Conservation (phyloP, 352 stramenopile species). For the Phytophthora rubi region DNA sequence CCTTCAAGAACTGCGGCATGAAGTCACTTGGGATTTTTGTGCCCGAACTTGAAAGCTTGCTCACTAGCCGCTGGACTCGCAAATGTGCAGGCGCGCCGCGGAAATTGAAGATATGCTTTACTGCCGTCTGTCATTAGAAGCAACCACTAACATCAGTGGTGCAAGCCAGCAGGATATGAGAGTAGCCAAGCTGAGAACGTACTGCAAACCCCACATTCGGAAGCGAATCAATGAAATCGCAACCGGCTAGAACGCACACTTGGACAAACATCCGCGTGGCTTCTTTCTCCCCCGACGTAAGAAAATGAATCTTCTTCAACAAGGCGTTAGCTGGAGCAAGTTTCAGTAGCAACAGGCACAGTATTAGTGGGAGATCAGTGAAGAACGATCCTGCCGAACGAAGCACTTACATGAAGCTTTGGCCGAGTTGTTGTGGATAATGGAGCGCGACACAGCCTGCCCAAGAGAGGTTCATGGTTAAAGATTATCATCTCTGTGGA, state of each 20-base stretch:
- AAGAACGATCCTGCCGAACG: background rate
- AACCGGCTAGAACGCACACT: conserved; percentile 73
- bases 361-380: background rate
- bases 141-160: background rate
- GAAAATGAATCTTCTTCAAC: conserved; percentile 65
- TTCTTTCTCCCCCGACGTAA: conserved; percentile 65
- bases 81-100: conserved; percentile 60
- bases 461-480: background rate
- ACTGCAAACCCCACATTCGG: conserved; percentile 81
- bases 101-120: conserved; percentile 81
- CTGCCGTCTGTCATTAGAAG: conserved; percentile 50
- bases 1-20: conserved; percentile 57
- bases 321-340: conserved; percentile 50
- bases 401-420: conserved; percentile 39
- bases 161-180: background rate
- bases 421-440: conserved; percentile 53
- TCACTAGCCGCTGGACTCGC: conserved; percentile 67
- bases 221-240: conserved; percentile 79
- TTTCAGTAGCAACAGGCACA: background rate
- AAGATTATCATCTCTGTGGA: background rate
- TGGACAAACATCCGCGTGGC: conserved; percentile 84
- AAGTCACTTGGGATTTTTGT: conserved; percentile 61
- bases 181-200: conserved; percentile 20
- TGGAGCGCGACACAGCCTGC: conserved; percentile 59
- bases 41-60: conserved; percentile 58